phyloP scores from a whole-genome alignment of 2,329 filamentous ascomycete species.

The Exophiala spinifera region DNA sequence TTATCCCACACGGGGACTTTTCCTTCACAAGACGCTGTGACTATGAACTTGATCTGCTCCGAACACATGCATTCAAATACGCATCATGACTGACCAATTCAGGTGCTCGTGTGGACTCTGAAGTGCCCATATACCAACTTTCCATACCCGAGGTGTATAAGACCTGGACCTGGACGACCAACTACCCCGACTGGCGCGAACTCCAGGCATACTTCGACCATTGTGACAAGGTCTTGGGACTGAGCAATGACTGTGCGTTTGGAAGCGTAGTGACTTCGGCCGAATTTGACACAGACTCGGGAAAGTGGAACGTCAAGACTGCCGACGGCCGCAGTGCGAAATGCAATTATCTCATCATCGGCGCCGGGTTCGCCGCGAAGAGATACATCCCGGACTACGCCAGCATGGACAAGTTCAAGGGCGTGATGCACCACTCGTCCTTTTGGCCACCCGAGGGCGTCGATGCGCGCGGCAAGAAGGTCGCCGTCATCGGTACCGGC shows the following conservation, averaged over 20 bases:
- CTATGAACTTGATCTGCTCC: too few relatives aligned
- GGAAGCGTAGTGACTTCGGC: slow-evolving; percentile 43
- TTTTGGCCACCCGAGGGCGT: slow-evolving; percentile 58
- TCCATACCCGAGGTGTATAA: slow-evolving; percentile 49
- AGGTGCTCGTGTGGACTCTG: slow-evolving; percentile 48
- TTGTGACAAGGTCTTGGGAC: slow-evolving; percentile 43
- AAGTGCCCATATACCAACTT: slow-evolving; percentile 49
- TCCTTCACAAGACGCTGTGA: too few relatives aligned
- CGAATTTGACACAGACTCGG: slow-evolving; percentile 36
- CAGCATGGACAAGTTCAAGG: slow-evolving; percentile 58
- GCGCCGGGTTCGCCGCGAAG: slow-evolving; percentile 55
- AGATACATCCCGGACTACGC: slow-evolving; percentile 59
- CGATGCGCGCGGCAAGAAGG: slow-evolving; percentile 56
- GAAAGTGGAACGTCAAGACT: slow-evolving; percentile 46
- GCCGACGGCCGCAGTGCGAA: slow-evolving; percentile 40
- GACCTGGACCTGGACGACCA: slow-evolving; percentile 31
- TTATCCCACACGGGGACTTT: too few relatives aligned
- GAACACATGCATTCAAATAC: too few relatives aligned
- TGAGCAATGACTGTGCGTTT: slow-evolving; percentile 48
- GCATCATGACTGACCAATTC: slow-evolving; percentile 11
- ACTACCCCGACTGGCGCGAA: slow-evolving; percentile 38
- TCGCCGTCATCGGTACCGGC: slow-evolving; percentile 63
- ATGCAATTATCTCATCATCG: slow-evolving; percentile 46
- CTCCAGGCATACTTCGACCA: slow-evolving; percentile 48
- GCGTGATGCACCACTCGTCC: slow-evolving; percentile 58